Evolutionary conservation across 768 basidiomycete genomes (phyloP).

Genomic region (Strobilomyces echinocephalus): DNA sequence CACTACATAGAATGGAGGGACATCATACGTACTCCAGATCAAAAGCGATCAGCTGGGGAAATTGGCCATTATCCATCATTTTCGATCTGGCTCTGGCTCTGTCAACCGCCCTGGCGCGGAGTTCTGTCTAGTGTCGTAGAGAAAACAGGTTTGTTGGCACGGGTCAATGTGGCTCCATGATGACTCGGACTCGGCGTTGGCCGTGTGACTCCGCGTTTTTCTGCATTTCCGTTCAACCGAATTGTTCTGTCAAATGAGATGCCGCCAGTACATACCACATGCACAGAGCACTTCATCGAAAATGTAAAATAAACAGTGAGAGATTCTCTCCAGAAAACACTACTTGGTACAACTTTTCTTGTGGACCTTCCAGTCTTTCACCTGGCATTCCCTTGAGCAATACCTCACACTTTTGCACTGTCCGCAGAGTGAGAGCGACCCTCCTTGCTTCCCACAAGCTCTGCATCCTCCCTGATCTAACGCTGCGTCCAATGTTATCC

Average conservation of each 20-base stretch:
- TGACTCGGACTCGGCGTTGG: too few relatives aligned
- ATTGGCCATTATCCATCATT: constrained; percentile 22
- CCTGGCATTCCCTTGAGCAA: constrained; percentile 44
- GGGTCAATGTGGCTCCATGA: too few relatives aligned
- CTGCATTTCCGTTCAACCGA: too few relatives aligned
- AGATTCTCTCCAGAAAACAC: not conserved
- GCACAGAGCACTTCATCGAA: too few relatives aligned
- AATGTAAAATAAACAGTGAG: too few relatives aligned
- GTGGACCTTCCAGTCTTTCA: constrained; percentile 43
- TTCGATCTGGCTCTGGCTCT: not conserved
- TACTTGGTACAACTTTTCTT: constrained; percentile 32
- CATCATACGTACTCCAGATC: constrained; percentile 63
- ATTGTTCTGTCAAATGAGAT: too few relatives aligned
- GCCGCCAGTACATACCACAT: too few relatives aligned
- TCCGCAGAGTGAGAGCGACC: constrained; percentile 29
- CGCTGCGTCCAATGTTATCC: not conserved
- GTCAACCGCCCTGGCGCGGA: not conserved
- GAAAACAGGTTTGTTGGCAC: too few relatives aligned
- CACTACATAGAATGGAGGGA: constrained; percentile 2
- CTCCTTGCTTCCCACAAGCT: constrained; percentile 19
- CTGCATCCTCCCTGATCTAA: constrained; percentile 10
- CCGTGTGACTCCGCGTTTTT: too few relatives aligned
- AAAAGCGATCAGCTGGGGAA: constrained; percentile 70
- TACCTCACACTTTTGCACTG: constrained; percentile 39
- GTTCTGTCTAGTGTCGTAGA: too few relatives aligned